Evolutionary conservation across 257 asterid species (phyloP), one percentile per base, ranked within the genome.

Genomic region (Mentha longifolia): DNA sequence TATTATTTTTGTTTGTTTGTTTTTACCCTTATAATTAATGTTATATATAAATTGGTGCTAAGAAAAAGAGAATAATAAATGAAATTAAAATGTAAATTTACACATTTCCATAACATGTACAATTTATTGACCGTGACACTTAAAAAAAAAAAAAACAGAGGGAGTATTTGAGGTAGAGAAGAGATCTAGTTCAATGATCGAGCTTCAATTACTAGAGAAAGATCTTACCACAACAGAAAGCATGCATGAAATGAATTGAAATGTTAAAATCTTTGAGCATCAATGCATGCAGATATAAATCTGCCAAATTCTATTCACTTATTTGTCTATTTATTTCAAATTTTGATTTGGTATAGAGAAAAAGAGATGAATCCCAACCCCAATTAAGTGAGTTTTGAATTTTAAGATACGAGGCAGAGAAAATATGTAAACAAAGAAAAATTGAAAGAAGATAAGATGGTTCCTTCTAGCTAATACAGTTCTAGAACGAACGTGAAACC

Each of bases 281-380:
- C 58, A 25, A 15, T 9, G 35, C 15, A 19, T 15, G 15, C 30
- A 28, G 57, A 46, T 41, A 46, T 46, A 41, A 61, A 25, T 55
- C 56, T 63, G 60, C 46, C 13, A 64, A 56, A 31, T 56, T 54
- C 71, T 33, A 62, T 58, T 42, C 3, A 39, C 31, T 76, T 54
- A 79, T 67, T 75, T 50, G 30, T 46, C 61, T 25, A 54, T 70
- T 70, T 66, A 25, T 71, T 75, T 59, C 59, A 70, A 33, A 28
- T 43, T 22, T 22, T 42, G 16, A 51, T 65, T 65, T 46, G 67
- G 76, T 54, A 61, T 61, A 45, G 55, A 54, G 75, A 77, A 77
- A 73, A 63, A 80, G 46, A 55, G 22, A 60, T 6, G 25, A 39
- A 16, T 35, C 59, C 68, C 68, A 41, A 17, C 60, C 76, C 58